Evolutionary conservation across 345 rosid genomes (phyloP).

Genomic region (Salix exigua): DNA sequence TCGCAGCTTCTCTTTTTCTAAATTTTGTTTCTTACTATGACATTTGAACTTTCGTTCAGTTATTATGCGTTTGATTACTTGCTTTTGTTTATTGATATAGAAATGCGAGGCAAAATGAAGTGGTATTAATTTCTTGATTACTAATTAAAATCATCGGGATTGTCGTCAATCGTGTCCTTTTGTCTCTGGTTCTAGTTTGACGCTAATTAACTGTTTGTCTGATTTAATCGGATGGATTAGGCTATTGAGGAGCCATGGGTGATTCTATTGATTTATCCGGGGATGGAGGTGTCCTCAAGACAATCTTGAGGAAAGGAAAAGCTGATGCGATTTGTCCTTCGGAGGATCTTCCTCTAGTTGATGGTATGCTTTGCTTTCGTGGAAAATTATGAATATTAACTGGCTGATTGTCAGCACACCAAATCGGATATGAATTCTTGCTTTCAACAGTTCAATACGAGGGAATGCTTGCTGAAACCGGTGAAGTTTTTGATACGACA

Average conservation of each 20-base stretch:
- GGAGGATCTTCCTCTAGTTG: constrained; percentile 78
- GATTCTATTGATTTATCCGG: constrained; percentile 65
- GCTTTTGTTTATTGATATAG: neutral
- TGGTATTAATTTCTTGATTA: neutral
- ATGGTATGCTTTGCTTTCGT: constrained; percentile 68
- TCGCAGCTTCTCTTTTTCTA: neutral
- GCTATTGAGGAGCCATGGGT: constrained; percentile 39
- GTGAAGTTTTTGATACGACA: constrained; percentile 83
- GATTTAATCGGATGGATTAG: neutral
- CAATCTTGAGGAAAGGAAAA: constrained; percentile 56
- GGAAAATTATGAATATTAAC: neutral
- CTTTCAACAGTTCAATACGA: constrained; percentile 73
- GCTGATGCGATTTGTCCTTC: constrained; percentile 60
- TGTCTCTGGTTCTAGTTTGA: neutral
- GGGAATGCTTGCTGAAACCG: constrained; percentile 76
- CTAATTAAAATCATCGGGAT: neutral
- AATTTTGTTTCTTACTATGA: neutral
- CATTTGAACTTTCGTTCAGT: neutral
- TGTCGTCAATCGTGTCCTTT: neutral
- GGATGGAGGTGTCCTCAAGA: constrained; percentile 79
- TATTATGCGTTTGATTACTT: neutral
- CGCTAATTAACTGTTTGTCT: neutral
- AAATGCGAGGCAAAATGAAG: neutral
- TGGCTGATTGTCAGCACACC: neutral
- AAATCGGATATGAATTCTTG: neutral